Conservation (phyloP, 1,284 basidiomycete species). For the Ganoderma lingzhi region DNA sequence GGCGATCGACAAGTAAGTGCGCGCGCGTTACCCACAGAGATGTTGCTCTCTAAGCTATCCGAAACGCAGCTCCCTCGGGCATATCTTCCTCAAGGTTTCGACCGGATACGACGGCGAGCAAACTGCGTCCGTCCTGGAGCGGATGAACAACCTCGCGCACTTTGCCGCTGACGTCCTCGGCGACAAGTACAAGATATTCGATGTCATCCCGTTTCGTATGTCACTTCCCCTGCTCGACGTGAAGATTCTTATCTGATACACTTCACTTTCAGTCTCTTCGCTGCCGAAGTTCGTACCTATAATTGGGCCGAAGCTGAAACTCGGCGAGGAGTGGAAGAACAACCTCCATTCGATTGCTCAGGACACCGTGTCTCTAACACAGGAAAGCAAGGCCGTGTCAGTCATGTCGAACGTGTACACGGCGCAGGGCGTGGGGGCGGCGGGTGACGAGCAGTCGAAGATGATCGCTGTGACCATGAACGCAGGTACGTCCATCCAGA, state of each 20-base stretch:
- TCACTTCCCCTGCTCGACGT: neutral
- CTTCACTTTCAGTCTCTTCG: conserved; percentile 36
- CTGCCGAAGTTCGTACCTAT: conserved; percentile 47
- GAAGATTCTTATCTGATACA: neutral
- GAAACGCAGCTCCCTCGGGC: conserved; percentile 25
- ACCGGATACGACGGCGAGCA: conserved; percentile 31
- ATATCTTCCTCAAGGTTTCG: conserved; percentile 32
- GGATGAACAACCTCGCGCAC: conserved; percentile 36
- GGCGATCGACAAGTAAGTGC: conserved; percentile 26
- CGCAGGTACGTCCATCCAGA: conserved; percentile 30
- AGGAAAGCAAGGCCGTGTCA: conserved; percentile 27
- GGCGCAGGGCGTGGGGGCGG: conserved; percentile 17
- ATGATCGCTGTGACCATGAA: conserved; percentile 40
- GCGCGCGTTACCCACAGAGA: neutral
- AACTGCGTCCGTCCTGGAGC: conserved; percentile 33
- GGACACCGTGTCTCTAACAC: conserved; percentile 27
- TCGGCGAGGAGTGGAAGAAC: conserved; percentile 31
- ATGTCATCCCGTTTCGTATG: conserved; percentile 40
- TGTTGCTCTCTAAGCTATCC: neutral
- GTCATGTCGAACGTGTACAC: conserved; percentile 39
- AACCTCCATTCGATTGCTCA: conserved; percentile 30
- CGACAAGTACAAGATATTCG: conserved; percentile 40
- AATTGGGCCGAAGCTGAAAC: conserved; percentile 31
- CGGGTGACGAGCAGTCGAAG: conserved; percentile 29
- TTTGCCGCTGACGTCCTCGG: conserved; percentile 39